A percentile compares a stretch with the other conserved stretches of the same genome.
phyloP scores from a whole-genome alignment of 1,284 basidiomycete species.

The Puccinia triticina region DNA sequence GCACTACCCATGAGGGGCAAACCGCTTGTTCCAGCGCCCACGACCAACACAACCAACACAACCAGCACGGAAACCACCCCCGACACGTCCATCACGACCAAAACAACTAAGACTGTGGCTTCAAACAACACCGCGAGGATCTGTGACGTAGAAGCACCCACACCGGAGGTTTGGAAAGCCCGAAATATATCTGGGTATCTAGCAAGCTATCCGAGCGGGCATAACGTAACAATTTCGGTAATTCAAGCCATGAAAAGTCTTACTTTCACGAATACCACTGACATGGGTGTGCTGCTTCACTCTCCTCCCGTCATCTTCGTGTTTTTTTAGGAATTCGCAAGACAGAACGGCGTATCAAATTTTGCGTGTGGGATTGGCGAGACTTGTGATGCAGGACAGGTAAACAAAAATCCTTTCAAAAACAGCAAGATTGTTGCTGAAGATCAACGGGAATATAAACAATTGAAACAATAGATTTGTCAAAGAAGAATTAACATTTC shows the following conservation, averaged over 20 bases:
- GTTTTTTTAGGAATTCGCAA: conserved; percentile 31
- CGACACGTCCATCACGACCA: neutral
- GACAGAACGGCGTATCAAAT: conserved; percentile 9
- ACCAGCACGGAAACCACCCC: neutral
- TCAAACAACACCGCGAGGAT: neutral
- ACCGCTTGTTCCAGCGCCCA: neutral
- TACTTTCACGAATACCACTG: neutral
- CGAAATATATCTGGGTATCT: conserved; percentile 34
- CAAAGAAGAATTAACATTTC: neutral
- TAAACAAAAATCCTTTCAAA: neutral
- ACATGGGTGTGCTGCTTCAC: neutral
- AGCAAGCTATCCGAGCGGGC: conserved; percentile 18
- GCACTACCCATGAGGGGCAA: neutral
- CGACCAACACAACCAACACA: neutral
- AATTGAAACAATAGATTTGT: too few relatives aligned
- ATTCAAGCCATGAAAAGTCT: neutral
- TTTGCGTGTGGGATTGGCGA: conserved; percentile 42
- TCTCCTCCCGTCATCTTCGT: neutral
- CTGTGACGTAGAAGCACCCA: conserved; percentile 6
- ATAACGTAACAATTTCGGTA: conserved; percentile 27
- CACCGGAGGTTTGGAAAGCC: conserved; percentile 33
- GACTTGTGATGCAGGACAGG: conserved; percentile 41
- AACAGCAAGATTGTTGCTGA: neutral
- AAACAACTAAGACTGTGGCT: neutral
- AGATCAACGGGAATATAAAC: too few relatives aligned